Base-by-base conservation (phyloP, 768 basidiomycete species). In the Dictyophora rubrovolvata region DNA sequence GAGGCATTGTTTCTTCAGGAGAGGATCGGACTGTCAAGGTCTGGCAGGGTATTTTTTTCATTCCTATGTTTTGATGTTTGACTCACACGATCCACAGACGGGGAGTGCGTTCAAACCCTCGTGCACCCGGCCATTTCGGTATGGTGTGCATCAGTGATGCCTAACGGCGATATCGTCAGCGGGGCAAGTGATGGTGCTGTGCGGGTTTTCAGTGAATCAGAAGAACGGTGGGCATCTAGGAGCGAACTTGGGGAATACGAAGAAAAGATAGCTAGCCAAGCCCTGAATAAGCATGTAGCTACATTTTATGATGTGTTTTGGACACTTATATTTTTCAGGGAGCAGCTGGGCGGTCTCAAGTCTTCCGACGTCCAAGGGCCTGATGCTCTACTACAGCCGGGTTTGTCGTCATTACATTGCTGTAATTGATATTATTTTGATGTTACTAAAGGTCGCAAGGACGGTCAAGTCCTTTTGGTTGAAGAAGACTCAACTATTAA, bases 81-180 rank as follows among this genome's bases (percentile, higher is more conserved):
- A 22, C 49, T 56, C 55, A 48, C 48, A 48, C 48, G 37, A 12
- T 20, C 28, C 36, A 34, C 63, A 90, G 94, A 92, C 63, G 93
- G 90, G 14, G 89, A 93, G 70, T 89, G 89, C 64, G 71, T 80
- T 6, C 95, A 99, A 70, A 88, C 87, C 10, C 83, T 99, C 61
- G 81, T 89, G 10, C 93, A 96, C 67, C 93, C 96, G 7, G 92
- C 92, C 8, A 90, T 95, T 58, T 97, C 95, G n/a, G 90, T 99
- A 1, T 99, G 96, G 96, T 75, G 89, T 2, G 90, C 95, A 16
- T 85, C 89, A 0, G 79, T 84, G 6, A 84, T 93, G 78, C 85
- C 90, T 0, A 92, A 93, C 62, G 85, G 89, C 35, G 95, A 98
- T 69, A 89, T 99, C 64, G 87, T 91, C 50, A 93, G 87, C 54